These are phyloP conservation scores for Pigoraptor vietnamica DNA, from an alignment of 78 protist species.

Conservation along the genomic window DNA sequence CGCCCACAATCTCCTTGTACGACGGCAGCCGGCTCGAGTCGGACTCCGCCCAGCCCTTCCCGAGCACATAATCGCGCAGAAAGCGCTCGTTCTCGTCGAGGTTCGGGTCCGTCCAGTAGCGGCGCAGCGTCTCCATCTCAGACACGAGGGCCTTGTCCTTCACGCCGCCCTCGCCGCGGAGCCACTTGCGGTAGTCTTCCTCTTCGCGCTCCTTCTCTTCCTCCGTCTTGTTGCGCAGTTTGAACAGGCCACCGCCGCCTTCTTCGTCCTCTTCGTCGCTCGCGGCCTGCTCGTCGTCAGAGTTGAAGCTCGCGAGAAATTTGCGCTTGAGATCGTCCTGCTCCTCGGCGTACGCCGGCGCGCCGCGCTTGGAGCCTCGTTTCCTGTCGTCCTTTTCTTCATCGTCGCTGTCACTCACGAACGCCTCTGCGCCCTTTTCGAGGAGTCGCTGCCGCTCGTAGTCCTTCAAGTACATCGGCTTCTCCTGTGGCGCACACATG, in stretches of 20 bases:
- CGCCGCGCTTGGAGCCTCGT: background rate
- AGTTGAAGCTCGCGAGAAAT: no score
- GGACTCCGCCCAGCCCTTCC: background rate
- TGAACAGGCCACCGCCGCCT: no score
- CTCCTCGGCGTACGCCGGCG: background rate
- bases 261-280: background rate
- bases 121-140: constrained; percentile 18
- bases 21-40: background rate
- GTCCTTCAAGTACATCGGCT: background rate
- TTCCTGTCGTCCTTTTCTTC: background rate
- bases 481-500: no score
- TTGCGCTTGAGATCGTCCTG: background rate
- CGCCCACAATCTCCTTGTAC: background rate
- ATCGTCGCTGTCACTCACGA: background rate
- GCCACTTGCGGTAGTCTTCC: background rate
- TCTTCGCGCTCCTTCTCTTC: background rate
- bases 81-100: constrained; percentile 21
- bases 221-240: background rate
- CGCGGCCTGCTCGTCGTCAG: background rate
- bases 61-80: constrained; percentile 23
- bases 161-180: background rate
- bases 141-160: background rate
- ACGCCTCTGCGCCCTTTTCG: background rate
- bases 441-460: background rate
- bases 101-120: constrained; percentile 16